These are phyloP conservation scores for Paramecium sonneborni DNA, from an alignment of 73 alveolate genomes.

Conservation along the genomic window DNA sequence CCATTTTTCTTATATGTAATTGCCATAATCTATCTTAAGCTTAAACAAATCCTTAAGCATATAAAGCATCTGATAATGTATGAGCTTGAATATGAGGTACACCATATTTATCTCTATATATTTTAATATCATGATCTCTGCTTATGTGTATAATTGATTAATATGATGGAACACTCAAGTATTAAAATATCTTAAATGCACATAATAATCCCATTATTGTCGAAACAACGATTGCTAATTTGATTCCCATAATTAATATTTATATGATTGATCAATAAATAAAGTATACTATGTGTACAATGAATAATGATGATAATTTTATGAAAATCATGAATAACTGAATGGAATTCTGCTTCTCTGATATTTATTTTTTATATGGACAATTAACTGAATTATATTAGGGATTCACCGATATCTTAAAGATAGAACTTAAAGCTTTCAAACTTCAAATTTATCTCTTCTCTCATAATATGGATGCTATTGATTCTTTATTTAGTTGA, in stretches of 20 bases:
- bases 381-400: neutral
- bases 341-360: slow-evolving; percentile 46
- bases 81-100: slow-evolving; percentile 56
- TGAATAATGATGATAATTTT: neutral
- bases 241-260: slow-evolving; percentile 32
- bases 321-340: slow-evolving; percentile 28
- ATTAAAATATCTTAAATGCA: neutral
- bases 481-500: neutral
- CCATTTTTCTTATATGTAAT: slow-evolving; percentile 21
- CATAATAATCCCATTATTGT: neutral
- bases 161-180: neutral
- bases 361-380: neutral
- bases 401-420: neutral
- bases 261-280: neutral
- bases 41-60: slow-evolving; percentile 56
- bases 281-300: neutral
- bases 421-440: neutral
- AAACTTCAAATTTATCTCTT: neutral
- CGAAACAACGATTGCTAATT: neutral
- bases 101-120: slow-evolving; percentile 53
- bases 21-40: slow-evolving; percentile 58
- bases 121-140: slow-evolving; percentile 3
- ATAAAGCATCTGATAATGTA: slow-evolving; percentile 10
- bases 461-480: neutral
- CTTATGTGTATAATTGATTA: neutral